Percentiles rank a stretch among this genome's conserved stretches.
phyloP scores from a whole-genome alignment of 2,329 filamentous ascomycete genomes.

The Exutisphaerella laricina region DNA sequence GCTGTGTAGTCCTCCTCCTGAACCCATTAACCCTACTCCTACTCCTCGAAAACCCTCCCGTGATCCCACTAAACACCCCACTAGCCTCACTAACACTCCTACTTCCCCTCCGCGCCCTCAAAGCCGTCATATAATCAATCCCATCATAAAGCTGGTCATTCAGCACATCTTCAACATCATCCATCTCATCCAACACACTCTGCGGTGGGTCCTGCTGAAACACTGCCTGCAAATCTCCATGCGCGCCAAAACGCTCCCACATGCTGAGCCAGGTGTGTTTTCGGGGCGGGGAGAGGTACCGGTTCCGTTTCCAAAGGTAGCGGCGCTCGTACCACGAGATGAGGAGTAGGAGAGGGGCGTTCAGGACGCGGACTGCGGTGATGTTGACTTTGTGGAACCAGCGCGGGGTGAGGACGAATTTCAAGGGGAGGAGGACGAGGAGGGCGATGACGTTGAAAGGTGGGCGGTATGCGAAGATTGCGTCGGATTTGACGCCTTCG shows the following conservation, averaged over 20 bases:
- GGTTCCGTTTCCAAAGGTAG: constrained; percentile 54
- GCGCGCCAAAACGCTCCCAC: constrained; percentile 64
- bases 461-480: constrained; percentile 74
- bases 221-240: constrained; percentile 66
- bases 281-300: constrained; percentile 32
- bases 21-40: constrained; percentile 21
- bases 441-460: constrained; percentile 79
- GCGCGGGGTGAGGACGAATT: constrained; percentile 68
- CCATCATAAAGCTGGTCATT: constrained; percentile 40
- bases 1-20: not conserved
- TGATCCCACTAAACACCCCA: constrained; percentile 14
- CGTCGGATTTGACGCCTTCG: constrained; percentile 79
- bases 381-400: constrained; percentile 93
- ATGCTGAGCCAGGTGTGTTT: constrained; percentile 46
- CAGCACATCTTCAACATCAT: constrained; percentile 45
- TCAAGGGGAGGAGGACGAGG: constrained; percentile 67
- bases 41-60: constrained; percentile 8
- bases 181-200: constrained; percentile 42
- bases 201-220: constrained; percentile 67
- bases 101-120: constrained; percentile 27
- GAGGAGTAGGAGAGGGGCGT: constrained; percentile 66
- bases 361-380: constrained; percentile 65
- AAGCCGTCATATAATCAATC: constrained; percentile 24
- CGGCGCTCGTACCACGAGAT: constrained; percentile 67
- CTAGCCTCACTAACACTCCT: constrained; percentile 19